Evolutionary conservation across 768 basidiomycete genomes (phyloP).

Genomic region (Auricularia cornea): DNA sequence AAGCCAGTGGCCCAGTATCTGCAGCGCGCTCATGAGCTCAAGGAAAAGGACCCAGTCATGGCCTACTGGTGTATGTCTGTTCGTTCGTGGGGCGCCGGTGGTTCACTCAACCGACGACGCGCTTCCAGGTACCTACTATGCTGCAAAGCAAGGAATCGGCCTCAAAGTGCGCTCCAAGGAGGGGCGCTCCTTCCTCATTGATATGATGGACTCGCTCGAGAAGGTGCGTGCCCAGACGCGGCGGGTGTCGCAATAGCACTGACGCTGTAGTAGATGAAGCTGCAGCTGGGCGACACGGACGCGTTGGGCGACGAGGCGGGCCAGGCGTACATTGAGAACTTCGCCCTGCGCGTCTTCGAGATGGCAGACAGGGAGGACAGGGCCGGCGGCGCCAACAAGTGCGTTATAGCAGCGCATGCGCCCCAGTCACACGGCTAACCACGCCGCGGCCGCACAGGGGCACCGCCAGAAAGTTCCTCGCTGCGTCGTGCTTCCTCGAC

Average conservation of each 20-base stretch:
- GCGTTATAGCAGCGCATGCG: constrained; percentile 12
- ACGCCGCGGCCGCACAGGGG: constrained; percentile 35
- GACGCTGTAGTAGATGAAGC: constrained; percentile 50
- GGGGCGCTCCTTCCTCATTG: constrained; percentile 61
- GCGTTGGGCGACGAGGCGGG: constrained; percentile 81
- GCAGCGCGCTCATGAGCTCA: constrained; percentile 85
- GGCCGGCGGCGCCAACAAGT: constrained; percentile 68
- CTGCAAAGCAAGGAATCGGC: constrained; percentile 78
- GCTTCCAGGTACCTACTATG: constrained; percentile 74
- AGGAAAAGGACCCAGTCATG: constrained; percentile 72
- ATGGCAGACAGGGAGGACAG: constrained; percentile 90
- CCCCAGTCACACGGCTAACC: not conserved
- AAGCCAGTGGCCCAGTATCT: constrained; percentile 66
- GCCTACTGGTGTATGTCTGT: constrained; percentile 90
- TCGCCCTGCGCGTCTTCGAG: constrained; percentile 83
- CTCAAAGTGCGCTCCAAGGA: constrained; percentile 54
- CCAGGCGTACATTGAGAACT: constrained; percentile 89
- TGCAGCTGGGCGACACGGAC: constrained; percentile 62
- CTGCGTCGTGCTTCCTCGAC: constrained; percentile 91
- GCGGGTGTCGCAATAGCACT: not conserved
- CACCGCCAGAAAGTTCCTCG: constrained; percentile 92
- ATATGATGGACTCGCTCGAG: constrained; percentile 72
- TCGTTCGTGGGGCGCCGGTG: constrained; percentile 24
- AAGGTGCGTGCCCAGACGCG: constrained; percentile 22
- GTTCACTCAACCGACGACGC: not conserved